A percentile compares a stretch with the other conserved stretches of the same genome.
Conservation (phyloP, 1,284 basidiomycete species). For the Lentinula novae-zelandiae region DNA sequence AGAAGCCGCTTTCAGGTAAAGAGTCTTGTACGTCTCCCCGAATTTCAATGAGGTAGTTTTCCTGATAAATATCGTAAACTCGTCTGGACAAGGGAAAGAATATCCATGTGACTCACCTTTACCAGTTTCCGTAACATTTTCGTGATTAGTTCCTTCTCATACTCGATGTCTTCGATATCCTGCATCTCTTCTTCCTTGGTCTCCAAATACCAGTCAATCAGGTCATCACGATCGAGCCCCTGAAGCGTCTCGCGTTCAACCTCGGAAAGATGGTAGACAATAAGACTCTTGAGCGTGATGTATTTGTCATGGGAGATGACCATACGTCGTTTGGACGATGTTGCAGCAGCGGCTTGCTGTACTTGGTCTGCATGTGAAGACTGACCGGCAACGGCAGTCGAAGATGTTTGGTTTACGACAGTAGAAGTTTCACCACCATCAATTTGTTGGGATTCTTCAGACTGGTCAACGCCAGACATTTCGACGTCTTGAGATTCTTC, state of each 20-base stretch:
- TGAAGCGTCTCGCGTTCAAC: constrained; percentile 74
- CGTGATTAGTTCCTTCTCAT: constrained; percentile 85
- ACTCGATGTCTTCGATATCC: constrained; percentile 87
- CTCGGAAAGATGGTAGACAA: constrained; percentile 80
- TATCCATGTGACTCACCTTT: constrained; percentile 54
- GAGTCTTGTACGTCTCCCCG: constrained; percentile 80
- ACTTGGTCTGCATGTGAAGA: constrained; percentile 8
- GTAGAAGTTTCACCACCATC: constrained; percentile 46
- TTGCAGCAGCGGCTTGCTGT: constrained; percentile 14
- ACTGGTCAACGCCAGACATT: constrained; percentile 58
- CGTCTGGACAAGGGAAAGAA: neutral
- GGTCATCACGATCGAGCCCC: constrained; percentile 84
- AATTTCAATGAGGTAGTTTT: constrained; percentile 83
- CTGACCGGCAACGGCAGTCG: constrained; percentile 3
- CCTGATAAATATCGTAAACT: constrained; percentile 41
- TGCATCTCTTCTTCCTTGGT: constrained; percentile 81
- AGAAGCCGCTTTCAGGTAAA: constrained; percentile 53
- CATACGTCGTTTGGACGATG: constrained; percentile 70
- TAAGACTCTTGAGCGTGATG: constrained; percentile 84
- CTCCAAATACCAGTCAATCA: constrained; percentile 97
- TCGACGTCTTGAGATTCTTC: constrained; percentile 55
- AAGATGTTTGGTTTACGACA: neutral
- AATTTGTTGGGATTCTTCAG: constrained; percentile 53
- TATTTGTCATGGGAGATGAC: constrained; percentile 96
- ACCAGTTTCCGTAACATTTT: constrained; percentile 90